Conservation (phyloP, 1,284 basidiomycete genomes). For the Sphagnurus paluster region DNA sequence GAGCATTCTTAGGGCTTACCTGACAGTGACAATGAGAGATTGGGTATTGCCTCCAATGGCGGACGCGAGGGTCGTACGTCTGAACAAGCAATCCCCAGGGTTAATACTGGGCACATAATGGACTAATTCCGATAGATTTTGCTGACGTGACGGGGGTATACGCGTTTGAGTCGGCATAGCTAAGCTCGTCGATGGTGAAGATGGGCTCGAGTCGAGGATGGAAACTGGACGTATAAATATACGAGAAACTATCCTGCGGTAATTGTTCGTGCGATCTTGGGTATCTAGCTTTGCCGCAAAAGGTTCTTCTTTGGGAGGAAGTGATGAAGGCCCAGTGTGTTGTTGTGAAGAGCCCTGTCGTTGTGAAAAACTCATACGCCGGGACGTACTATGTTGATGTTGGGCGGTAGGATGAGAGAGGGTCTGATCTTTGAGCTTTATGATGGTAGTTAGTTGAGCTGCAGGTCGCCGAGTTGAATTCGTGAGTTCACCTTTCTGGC, state of each 20-base stretch:
- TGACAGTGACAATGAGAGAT: constrained; percentile 33
- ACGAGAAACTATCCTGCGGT: neutral
- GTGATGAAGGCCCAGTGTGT: neutral
- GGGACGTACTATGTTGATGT: neutral
- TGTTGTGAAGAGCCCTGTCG: too few species aligned
- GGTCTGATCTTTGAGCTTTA: constrained; percentile 3
- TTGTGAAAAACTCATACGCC: too few species aligned
- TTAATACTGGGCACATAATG: constrained; percentile 20
- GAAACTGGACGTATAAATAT: constrained; percentile 1
- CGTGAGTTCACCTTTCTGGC: constrained; percentile 1
- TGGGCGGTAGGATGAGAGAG: neutral
- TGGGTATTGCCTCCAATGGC: constrained; percentile 35
- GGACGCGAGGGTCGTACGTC: constrained; percentile 29
- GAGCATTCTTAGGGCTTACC: too few species aligned
- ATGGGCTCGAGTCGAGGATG: too few species aligned
- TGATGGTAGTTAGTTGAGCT: neutral
- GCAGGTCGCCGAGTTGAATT: neutral
- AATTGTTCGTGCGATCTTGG: neutral
- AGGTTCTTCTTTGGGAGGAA: neutral
- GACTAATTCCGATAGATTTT: constrained; percentile 24
- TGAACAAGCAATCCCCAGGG: constrained; percentile 27
- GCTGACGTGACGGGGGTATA: constrained; percentile 19
- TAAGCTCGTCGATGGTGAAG: neutral
- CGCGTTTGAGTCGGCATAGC: neutral
- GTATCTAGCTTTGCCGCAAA: neutral